Evolutionary conservation across 2,329 filamentous ascomycete genomes (phyloP).

Genomic region (Pseudocercospora cruenta): DNA sequence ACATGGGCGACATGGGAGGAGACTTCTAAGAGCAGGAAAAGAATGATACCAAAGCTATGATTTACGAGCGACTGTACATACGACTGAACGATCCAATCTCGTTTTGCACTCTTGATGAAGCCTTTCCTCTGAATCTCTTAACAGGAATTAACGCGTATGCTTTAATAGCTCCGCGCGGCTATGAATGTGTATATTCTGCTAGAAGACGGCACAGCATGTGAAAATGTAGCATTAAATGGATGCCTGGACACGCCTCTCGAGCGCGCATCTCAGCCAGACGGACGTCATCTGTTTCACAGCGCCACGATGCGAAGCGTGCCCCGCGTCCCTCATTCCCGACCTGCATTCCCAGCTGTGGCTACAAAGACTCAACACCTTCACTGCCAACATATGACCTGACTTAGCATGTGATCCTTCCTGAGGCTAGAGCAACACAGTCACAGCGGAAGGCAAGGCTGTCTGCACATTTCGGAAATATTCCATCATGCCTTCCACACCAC

Average conservation of each 20-base stretch:
- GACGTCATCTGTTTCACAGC: slow-evolving; percentile 4
- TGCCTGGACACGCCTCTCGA: background rate
- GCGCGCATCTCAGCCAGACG: background rate
- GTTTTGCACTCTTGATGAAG: background rate
- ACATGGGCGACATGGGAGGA: slow-evolving; percentile 31
- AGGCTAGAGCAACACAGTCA: background rate
- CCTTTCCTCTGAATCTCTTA: no score
- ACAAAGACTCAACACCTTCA: background rate
- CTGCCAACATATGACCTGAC: background rate
- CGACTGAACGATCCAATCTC: background rate
- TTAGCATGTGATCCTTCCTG: background rate
- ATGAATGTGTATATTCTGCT: background rate
- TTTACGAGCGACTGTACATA: background rate
- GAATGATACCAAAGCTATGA: background rate
- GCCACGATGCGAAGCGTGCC: background rate
- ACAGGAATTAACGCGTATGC: no score
- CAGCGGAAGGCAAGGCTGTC: background rate
- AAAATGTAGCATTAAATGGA: slow-evolving; percentile 1
- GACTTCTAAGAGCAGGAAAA: slow-evolving; percentile 24
- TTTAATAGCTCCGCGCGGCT: background rate
- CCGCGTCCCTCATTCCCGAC: background rate
- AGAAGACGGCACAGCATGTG: background rate
- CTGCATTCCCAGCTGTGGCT: background rate
- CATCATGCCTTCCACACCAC: slow-evolving; percentile 25
- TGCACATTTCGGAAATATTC: background rate